These are phyloP conservation scores for Leptographium flavum DNA, from an alignment of 2,329 filamentous ascomycete species.

Conservation along the genomic window DNA sequence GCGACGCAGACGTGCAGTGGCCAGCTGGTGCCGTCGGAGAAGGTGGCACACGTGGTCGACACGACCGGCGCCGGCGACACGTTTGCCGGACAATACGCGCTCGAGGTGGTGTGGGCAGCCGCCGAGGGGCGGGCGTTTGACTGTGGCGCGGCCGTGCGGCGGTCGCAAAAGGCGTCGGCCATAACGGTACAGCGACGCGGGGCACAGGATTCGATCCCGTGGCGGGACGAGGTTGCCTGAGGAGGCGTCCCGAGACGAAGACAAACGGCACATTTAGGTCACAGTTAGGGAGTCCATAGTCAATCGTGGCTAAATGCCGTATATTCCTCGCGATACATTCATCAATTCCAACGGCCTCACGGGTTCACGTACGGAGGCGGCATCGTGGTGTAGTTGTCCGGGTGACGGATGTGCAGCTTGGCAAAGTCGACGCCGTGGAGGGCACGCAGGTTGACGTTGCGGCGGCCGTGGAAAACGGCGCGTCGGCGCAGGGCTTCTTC, in stretches of 20 bases:
- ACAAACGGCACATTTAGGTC: too few species aligned
- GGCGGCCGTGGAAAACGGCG: conserved; percentile 5
- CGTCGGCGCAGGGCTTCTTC: conserved; percentile 5
- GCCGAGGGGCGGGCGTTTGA: conserved; percentile 24
- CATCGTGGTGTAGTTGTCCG: conserved; percentile 17
- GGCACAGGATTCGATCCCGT: conserved; percentile 54
- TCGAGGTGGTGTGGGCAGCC: conserved; percentile 45
- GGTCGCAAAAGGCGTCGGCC: conserved; percentile 48
- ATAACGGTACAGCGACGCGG: conserved; percentile 52
- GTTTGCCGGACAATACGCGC: conserved; percentile 78
- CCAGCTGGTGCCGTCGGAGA: conserved; percentile 45
- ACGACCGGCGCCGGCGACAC: conserved; percentile 93
- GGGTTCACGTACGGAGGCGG: conserved; percentile 26
- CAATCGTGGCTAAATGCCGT: not conserved
- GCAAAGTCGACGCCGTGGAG: conserved; percentile 22
- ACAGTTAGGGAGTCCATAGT: too few species aligned
- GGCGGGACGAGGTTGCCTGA: conserved; percentile 32
- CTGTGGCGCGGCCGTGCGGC: conserved; percentile 43
- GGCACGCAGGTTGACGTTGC: conserved; percentile 25
- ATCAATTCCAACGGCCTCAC: conserved; percentile 8
- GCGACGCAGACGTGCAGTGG: too few species aligned
- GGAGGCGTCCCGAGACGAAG: not conserved
- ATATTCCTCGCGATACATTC: too few species aligned
- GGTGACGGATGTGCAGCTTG: conserved; percentile 10
- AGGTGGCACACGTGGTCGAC: conserved; percentile 61